Evolutionary conservation across 2,329 filamentous ascomycete species (phyloP).

Genomic region (Pyrenochaeta sp.): DNA sequence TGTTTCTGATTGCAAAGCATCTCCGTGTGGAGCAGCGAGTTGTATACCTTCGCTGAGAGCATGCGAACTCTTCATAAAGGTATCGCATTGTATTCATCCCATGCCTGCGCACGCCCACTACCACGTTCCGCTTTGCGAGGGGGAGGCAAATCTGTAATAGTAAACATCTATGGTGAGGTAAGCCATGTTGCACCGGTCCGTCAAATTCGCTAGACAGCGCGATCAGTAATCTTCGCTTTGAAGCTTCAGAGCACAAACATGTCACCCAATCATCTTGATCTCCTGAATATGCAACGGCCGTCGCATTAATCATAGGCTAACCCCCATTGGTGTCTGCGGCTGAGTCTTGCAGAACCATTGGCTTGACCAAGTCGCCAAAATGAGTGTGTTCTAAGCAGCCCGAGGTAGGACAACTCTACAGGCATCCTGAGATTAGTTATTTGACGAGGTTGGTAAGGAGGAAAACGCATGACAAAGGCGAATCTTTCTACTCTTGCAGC

Average conservation of each 20-base stretch:
- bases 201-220: neutral
- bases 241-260: neutral
- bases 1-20: constrained; percentile 1
- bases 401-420: neutral
- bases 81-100: neutral
- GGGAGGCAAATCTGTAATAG: neutral
- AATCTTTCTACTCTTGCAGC: neutral
- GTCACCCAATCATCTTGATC: neutral
- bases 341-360: neutral
- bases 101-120: neutral
- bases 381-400: neutral
- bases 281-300: neutral
- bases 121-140: neutral
- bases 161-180: neutral
- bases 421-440: neutral
- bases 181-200: neutral
- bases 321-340: neutral
- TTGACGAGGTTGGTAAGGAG: neutral
- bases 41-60: neutral
- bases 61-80: neutral
- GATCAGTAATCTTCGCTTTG: neutral
- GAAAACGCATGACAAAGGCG: neutral
- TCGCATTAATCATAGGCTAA: neutral
- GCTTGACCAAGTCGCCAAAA: neutral
- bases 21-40: neutral